A percentile compares a stretch with the other conserved stretches of the same genome.
These are phyloP conservation scores for Ceratocystis colombiana DNA, from an alignment of 2,329 filamentous ascomycete species.

Conservation along the genomic window DNA sequence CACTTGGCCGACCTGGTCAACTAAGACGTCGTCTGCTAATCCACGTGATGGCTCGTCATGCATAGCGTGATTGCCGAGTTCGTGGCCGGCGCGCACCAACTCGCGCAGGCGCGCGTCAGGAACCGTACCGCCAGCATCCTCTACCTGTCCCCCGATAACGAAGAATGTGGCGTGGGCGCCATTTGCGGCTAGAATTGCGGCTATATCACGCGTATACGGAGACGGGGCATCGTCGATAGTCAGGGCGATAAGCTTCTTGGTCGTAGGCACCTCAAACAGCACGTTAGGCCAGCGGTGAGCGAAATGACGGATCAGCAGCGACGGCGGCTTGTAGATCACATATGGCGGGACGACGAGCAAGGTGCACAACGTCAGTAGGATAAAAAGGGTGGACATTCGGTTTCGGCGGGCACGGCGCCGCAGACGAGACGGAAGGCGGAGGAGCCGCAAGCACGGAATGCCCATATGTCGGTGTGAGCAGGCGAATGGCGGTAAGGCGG, in stretches of 20 bases:
- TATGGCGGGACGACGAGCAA: conserved; percentile 45
- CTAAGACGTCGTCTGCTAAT: conserved; percentile 50
- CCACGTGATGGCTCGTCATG: conserved; percentile 64
- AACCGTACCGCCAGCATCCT: conserved; percentile 35
- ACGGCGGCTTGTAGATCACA: conserved; percentile 70
- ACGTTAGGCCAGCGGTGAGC: conserved; percentile 65
- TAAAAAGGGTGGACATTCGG: conserved; percentile 46
- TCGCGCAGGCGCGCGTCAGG: conserved; percentile 44
- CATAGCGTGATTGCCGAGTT: conserved; percentile 84
- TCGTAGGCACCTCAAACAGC: conserved; percentile 56
- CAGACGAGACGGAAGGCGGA: conserved; percentile 47
- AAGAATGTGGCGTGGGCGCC: conserved; percentile 75
- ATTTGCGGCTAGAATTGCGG: conserved; percentile 54
- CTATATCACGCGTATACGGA: conserved; percentile 57
- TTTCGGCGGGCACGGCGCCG: conserved; percentile 49
- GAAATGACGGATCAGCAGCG: conserved; percentile 59
- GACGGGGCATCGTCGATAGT: conserved; percentile 84
- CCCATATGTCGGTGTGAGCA: conserved; percentile 11
- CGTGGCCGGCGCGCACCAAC: conserved; percentile 53
- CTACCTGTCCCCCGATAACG: conserved; percentile 69
- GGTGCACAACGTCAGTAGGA: conserved; percentile 34
- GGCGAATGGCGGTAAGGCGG: not conserved
- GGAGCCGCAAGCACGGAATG: conserved; percentile 38
- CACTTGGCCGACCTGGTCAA: conserved; percentile 54
- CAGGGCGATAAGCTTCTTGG: conserved; percentile 60